phyloP scores from a whole-genome alignment of 1,139 yeast genomes.

The Geotrichum citri-aurantii region DNA sequence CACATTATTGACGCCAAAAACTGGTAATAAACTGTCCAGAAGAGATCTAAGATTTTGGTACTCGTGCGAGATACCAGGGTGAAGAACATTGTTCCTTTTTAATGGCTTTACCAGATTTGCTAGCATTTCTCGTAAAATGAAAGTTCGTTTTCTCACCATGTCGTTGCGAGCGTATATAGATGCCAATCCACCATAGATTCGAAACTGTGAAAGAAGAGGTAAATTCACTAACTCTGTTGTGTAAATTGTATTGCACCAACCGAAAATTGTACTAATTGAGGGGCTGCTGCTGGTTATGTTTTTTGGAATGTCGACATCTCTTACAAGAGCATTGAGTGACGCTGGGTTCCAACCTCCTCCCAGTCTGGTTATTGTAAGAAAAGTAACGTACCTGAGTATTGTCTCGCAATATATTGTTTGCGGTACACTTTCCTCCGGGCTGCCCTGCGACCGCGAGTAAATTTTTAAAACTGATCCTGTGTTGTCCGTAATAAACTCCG shows the following conservation, averaged over 20 bases:
- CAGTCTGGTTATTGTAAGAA: conserved; percentile 51
- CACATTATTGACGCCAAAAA: conserved; percentile 29
- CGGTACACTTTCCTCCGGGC: conserved; percentile 76
- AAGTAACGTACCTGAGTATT: conserved; percentile 55
- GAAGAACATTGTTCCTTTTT: conserved; percentile 30
- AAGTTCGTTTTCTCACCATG: conserved; percentile 59
- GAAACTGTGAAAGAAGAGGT: conserved; percentile 29
- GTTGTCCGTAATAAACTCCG: conserved; percentile 50
- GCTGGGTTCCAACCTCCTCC: conserved; percentile 46
- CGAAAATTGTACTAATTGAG: conserved; percentile 27
- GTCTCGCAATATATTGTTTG: conserved; percentile 74
- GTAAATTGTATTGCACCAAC: conserved; percentile 39
- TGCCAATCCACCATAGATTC: conserved; percentile 61
- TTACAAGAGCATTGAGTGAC: conserved; percentile 42
- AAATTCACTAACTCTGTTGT: conserved; percentile 46
- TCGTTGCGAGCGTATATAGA: conserved; percentile 57
- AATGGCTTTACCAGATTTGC: conserved; percentile 38
- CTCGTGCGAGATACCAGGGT: neutral
- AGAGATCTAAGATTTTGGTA: conserved; percentile 21
- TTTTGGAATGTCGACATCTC: conserved; percentile 23
- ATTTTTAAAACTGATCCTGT: conserved; percentile 49
- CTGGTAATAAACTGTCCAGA: conserved; percentile 30
- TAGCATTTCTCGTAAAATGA: conserved; percentile 57
- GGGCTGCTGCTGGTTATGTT: conserved; percentile 26
- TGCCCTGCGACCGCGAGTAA: conserved; percentile 55